Percentiles rank a stretch among this genome's conserved stretches.
Conservation (phyloP, 306 rosid species). For the Dalbergia cultrata region DNA sequence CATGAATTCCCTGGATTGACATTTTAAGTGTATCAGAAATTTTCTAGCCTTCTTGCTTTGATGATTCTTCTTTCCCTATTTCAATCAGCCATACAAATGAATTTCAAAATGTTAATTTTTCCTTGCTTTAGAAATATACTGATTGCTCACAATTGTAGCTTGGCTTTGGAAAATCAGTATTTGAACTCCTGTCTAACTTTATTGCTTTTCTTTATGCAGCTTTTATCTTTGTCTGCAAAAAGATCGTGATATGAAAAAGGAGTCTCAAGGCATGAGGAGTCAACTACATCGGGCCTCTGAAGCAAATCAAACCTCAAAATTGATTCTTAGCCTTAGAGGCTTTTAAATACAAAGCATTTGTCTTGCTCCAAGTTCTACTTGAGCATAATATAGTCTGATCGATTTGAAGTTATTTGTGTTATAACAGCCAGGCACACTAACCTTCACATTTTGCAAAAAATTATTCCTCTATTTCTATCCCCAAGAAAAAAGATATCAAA, state of each 20-base stretch:
- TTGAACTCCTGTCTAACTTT: conserved; percentile 21
- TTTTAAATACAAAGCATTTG: neutral
- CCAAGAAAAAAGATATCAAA: neutral
- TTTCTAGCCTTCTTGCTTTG: neutral
- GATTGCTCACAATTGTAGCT: conserved; percentile 1
- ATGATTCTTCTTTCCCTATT: too few species aligned
- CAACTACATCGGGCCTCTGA: conserved; percentile 30
- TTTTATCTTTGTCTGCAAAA: conserved; percentile 67
- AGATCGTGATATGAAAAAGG: conserved; percentile 48
- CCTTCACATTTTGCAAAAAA: neutral
- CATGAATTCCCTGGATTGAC: neutral
- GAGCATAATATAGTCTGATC: conserved; percentile 6
- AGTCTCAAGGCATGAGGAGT: conserved; percentile 35
- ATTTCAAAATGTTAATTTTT: neutral
- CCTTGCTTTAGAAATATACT: conserved; percentile 12
- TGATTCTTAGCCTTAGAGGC: conserved; percentile 7
- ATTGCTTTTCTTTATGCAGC: conserved; percentile 54
- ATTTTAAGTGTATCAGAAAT: neutral
- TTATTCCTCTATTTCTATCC: neutral
- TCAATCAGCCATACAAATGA: neutral
- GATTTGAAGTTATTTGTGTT: neutral
- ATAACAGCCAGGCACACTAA: neutral
- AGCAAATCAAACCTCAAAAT: conserved; percentile 30
- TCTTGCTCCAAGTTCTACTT: conserved; percentile 22
- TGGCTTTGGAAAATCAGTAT: neutral